phyloP scores from a whole-genome alignment of 306 rosid genomes.

The Elaeagnus macrophylla region DNA sequence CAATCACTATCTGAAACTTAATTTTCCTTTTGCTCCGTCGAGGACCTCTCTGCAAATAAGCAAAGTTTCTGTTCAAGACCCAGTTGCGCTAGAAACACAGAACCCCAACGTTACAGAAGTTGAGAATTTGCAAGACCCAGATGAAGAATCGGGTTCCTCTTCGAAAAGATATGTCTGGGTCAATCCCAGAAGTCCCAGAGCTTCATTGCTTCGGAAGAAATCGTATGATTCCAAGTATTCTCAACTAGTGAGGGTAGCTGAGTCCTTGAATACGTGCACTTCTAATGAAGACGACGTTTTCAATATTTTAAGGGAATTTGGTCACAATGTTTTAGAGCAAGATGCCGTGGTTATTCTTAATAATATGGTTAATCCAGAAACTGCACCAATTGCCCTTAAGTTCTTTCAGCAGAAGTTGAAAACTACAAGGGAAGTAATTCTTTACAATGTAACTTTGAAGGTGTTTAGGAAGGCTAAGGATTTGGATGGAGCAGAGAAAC shows the following conservation, averaged over 20 bases:
- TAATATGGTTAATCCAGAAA: conserved; percentile 43
- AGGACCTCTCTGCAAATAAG: conserved; percentile 37
- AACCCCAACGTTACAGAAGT: conserved; percentile 5
- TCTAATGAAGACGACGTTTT: conserved; percentile 37
- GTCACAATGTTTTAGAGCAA: conserved; percentile 29
- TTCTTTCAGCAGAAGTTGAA: conserved; percentile 37
- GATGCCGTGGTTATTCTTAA: conserved; percentile 52
- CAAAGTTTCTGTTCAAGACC: conserved; percentile 53
- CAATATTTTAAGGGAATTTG: conserved; percentile 34
- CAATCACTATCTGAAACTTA: conserved; percentile 18
- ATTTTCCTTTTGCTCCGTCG: conserved; percentile 16
- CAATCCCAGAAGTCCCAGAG: conserved; percentile 82
- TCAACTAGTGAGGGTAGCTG: conserved; percentile 40
- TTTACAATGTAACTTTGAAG: conserved; percentile 66
- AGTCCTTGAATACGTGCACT: conserved; percentile 42
- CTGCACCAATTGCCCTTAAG: conserved; percentile 39
- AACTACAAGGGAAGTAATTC: conserved; percentile 34
- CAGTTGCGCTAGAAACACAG: conserved; percentile 27
- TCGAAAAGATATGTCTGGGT: conserved; percentile 61
- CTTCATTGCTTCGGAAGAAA: conserved; percentile 45
- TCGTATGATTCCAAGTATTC: conserved; percentile 56
- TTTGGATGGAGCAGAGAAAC: conserved; percentile 62
- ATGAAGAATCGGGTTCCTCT: conserved; percentile 29
- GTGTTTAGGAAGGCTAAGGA: conserved; percentile 43
- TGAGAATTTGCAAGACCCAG: conserved; percentile 19